Conservation (phyloP, 2,329 filamentous ascomycete genomes). For the Nemania serpens region DNA sequence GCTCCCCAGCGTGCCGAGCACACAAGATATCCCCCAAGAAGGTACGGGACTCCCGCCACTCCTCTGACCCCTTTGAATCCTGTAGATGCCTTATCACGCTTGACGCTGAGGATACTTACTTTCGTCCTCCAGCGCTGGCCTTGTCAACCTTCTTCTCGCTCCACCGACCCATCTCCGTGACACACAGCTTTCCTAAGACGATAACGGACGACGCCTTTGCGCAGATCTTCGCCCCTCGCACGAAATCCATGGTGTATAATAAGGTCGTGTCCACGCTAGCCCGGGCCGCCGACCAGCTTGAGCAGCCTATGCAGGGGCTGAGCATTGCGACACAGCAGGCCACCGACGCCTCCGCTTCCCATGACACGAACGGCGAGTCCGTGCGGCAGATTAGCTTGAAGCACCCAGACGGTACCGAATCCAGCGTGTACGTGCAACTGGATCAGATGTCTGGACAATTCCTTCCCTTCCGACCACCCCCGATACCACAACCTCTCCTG, state of each 20-base stretch:
- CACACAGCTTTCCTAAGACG: constrained; percentile 74
- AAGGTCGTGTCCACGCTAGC: constrained; percentile 72
- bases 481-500: constrained; percentile 67
- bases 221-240: constrained; percentile 73
- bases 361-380: constrained; percentile 51
- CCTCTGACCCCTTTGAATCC: too few species aligned
- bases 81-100: too few species aligned
- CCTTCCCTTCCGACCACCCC: constrained; percentile 83
- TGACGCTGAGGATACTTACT: constrained; percentile 21
- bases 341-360: constrained; percentile 30
- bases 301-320: constrained; percentile 60
- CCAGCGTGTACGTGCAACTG: constrained; percentile 67
- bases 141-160: constrained; percentile 95
- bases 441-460: constrained; percentile 73
- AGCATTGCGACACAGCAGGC: constrained; percentile 50
- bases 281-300: constrained; percentile 62
- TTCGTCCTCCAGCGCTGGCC: constrained; percentile 69
- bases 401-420: constrained; percentile 60
- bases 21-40: constrained; percentile 70
- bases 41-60: constrained; percentile 49
- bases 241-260: constrained; percentile 55
- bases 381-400: constrained; percentile 57
- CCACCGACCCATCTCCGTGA: constrained; percentile 90
- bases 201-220: constrained; percentile 78
- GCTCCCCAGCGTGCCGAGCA: constrained; percentile 75